phyloP scores from a whole-genome alignment of 2,329 filamentous ascomycete genomes.

The Thelonectria olida region DNA sequence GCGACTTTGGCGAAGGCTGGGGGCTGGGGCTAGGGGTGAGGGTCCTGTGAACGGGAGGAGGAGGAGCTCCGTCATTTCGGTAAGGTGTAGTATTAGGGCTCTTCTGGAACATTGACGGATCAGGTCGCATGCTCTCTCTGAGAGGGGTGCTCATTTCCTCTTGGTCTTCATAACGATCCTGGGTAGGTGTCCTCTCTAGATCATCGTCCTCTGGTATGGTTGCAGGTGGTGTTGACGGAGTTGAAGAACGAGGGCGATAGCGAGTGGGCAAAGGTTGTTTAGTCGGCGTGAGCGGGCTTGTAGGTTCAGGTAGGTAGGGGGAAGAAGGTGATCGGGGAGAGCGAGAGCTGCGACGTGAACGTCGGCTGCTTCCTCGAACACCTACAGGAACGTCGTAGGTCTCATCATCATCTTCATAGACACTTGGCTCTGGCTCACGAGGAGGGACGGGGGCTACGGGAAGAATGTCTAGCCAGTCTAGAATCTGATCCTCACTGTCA shows the following conservation, averaged over 20 bases:
- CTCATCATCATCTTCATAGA: slow-evolving; percentile 42
- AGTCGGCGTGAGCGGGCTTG: slow-evolving; percentile 47
- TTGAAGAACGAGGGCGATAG: slow-evolving; percentile 37
- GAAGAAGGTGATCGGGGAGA: slow-evolving; percentile 25
- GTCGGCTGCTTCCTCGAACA: slow-evolving; percentile 38
- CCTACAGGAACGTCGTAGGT: slow-evolving; percentile 45
- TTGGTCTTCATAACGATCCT: slow-evolving; percentile 39
- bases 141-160: slow-evolving; percentile 43
- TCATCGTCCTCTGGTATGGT: slow-evolving; percentile 35
- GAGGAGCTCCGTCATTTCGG: slow-evolving; percentile 65
- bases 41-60: slow-evolving; percentile 63
- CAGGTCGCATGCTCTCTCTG: slow-evolving; percentile 50
- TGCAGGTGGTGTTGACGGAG: slow-evolving; percentile 36
- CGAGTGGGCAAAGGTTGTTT: slow-evolving; percentile 36
- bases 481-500: slow-evolving; percentile 78
- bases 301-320: slow-evolving; percentile 27
- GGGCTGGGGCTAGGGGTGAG: slow-evolving; percentile 45
- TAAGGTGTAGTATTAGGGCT: slow-evolving; percentile 45
- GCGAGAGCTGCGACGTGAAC: slow-evolving; percentile 31
- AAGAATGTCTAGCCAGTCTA: slow-evolving; percentile 89
- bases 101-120: slow-evolving; percentile 48
- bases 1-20: slow-evolving; percentile 40
- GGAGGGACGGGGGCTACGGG: slow-evolving; percentile 62
- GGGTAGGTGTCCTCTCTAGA: slow-evolving; percentile 50
- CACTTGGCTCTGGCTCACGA: slow-evolving; percentile 45